Evolutionary conservation across 2,329 filamentous ascomycete genomes (phyloP).

Genomic region (Botrytis paeoniae): DNA sequence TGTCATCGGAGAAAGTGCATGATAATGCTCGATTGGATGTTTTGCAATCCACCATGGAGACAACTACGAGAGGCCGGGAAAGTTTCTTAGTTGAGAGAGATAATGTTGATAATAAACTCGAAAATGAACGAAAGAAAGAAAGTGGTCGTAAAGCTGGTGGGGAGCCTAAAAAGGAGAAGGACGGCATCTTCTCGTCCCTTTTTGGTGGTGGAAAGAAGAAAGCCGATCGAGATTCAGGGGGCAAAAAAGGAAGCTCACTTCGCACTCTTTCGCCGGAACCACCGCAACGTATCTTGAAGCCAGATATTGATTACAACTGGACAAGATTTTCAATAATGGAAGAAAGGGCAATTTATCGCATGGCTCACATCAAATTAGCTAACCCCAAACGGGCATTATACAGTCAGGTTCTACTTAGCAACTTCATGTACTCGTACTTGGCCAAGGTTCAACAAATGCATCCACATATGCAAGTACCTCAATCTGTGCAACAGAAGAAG

Average conservation of each 20-base stretch:
- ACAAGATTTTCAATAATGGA: constrained; percentile 92
- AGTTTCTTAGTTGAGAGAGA: constrained; percentile 82
- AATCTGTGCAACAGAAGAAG: constrained; percentile 70
- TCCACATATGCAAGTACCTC: constrained; percentile 87
- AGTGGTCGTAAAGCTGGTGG: constrained; percentile 66
- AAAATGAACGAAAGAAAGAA: constrained; percentile 81
- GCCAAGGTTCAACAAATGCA: constrained; percentile 99
- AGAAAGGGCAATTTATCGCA: constrained; percentile 94
- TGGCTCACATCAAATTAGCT: constrained; percentile 99
- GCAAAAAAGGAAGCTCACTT: constrained; percentile 69
- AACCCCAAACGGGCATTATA: constrained; percentile 89
- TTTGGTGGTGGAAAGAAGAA: constrained; percentile 92
- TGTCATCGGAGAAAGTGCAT: constrained; percentile 55
- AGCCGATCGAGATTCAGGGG: constrained; percentile 67
- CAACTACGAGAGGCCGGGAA: constrained; percentile 66
- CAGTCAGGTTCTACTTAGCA: constrained; percentile 93
- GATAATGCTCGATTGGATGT: constrained; percentile 84
- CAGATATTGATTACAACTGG: constrained; percentile 95
- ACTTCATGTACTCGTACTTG: constrained; percentile 99
- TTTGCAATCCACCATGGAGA: constrained; percentile 83
- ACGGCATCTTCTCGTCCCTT: constrained; percentile 88
- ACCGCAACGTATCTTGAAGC: constrained; percentile 67
- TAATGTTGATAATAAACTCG: constrained; percentile 64
- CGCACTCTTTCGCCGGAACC: constrained; percentile 79
- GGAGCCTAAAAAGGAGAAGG: constrained; percentile 85